Percentiles rank a stretch among this genome's conserved stretches.
phyloP scores from a whole-genome alignment of 345 rosid genomes.

The Heritiera littoralis region DNA sequence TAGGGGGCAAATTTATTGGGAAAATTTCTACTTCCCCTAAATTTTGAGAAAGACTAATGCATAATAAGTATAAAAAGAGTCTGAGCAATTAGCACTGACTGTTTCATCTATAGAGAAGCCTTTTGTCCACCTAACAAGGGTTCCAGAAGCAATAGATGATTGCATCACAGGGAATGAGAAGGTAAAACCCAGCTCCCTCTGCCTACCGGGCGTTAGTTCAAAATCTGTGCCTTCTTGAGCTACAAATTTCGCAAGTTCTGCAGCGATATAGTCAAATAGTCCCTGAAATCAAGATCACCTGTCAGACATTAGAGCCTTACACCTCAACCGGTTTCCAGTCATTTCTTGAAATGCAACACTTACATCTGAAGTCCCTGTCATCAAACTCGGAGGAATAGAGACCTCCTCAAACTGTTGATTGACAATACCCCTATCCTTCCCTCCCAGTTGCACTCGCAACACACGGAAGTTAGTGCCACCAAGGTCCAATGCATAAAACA shows the following conservation, averaged over 20 bases:
- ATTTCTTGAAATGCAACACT: conserved; percentile 26
- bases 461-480: conserved; percentile 98
- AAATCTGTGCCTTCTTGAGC: conserved; percentile 67
- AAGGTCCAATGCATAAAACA: conserved; percentile 90
- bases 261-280: conserved; percentile 66
- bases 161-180: conserved; percentile 96
- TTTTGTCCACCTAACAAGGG: conserved; percentile 90
- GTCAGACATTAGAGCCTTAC: conserved; percentile 9
- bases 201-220: conserved; percentile 58
- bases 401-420: conserved; percentile 78
- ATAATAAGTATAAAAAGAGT: conserved; percentile 2
- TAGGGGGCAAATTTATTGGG: neutral
- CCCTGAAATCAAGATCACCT: conserved; percentile 52
- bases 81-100: conserved; percentile 43
- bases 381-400: conserved; percentile 81
- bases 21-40: neutral
- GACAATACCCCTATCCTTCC: conserved; percentile 56
- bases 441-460: conserved; percentile 80
- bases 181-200: conserved; percentile 93
- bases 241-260: conserved; percentile 75
- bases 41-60: neutral
- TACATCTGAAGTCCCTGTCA: conserved; percentile 76
- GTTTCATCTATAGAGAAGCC: conserved; percentile 81
- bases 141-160: conserved; percentile 77
- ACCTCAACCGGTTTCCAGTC: neutral